Conservation (phyloP, 164 flowering plant genomes). For the Taxillus chinensis region DNA sequence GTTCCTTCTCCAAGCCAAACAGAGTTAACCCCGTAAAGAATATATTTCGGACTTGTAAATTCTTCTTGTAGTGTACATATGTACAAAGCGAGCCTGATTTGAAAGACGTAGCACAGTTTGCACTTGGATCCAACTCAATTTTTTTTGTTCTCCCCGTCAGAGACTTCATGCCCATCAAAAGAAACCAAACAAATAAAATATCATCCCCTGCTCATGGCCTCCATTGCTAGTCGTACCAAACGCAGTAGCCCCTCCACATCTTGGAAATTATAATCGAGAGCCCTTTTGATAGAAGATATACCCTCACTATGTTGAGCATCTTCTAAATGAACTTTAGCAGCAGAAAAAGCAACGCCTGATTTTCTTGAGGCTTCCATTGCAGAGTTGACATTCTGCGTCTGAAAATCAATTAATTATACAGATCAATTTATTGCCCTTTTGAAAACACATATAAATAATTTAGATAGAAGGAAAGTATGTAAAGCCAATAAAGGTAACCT, state of each 20-base stretch:
- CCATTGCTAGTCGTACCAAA: conserved; percentile 4
- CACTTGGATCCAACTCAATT: neutral
- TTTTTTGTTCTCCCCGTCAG: neutral
- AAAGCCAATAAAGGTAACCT: neutral
- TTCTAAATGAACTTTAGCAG: neutral
- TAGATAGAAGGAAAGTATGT: neutral
- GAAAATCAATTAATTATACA: neutral
- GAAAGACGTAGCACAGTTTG: neutral
- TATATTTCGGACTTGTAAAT: neutral
- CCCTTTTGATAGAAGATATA: neutral
- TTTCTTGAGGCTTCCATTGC: conserved; percentile 5
- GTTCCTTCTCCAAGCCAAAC: neutral
- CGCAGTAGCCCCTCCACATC: conserved; percentile 4
- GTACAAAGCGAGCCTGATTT: neutral
- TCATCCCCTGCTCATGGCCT: conserved; percentile 2
- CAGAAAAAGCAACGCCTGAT: neutral
- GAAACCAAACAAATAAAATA: neutral
- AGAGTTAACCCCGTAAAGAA: neutral
- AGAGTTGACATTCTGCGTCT: neutral
- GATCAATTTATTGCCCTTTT: neutral
- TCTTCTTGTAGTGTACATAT: neutral
- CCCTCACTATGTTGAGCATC: neutral
- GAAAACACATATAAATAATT: neutral
- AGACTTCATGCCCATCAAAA: neutral
- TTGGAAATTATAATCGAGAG: conserved; percentile 3